Conservation (phyloP, 2,329 filamentous ascomycete species). For the Fusarium palustre region DNA sequence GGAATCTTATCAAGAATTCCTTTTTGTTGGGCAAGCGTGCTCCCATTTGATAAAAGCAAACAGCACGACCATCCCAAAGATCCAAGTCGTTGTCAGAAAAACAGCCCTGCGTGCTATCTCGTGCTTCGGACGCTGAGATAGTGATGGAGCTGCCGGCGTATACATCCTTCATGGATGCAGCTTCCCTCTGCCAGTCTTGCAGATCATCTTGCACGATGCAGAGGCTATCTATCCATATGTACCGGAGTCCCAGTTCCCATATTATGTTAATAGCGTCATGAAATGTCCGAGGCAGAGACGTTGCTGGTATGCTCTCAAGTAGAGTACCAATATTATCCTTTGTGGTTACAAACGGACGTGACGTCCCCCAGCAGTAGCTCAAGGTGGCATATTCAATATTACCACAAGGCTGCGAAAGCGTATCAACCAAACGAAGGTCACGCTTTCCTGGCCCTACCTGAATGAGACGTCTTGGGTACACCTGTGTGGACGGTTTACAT, state of each 20-base stretch:
- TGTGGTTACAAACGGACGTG: not conserved
- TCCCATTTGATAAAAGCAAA: not conserved
- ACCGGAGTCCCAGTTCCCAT: conserved; percentile 6
- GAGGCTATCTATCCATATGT: conserved; percentile 34
- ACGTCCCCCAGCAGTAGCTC: not conserved
- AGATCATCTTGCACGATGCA: conserved; percentile 36
- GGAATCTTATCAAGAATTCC: not conserved
- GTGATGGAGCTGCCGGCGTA: conserved; percentile 15
- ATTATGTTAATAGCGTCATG: not conserved
- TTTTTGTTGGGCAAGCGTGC: too few relatives aligned
- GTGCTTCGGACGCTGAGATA: conserved; percentile 18
- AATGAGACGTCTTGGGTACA: not conserved
- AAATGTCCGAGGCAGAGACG: conserved; percentile 7
- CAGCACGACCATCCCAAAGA: not conserved
- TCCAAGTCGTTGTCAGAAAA: not conserved
- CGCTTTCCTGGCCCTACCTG: not conserved
- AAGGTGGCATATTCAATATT: not conserved
- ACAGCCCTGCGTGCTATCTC: conserved; percentile 5
- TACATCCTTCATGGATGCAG: not conserved
- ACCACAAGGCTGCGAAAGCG: fast-evolving
- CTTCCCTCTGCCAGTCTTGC: conserved; percentile 20
- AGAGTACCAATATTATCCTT: not conserved
- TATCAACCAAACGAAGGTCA: not conserved
- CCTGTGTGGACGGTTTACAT: not conserved
- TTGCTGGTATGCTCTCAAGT: not conserved